Base-by-base conservation (phyloP, 2,329 filamentous ascomycete genomes). In the Phaeomoniella chlamydospora region DNA sequence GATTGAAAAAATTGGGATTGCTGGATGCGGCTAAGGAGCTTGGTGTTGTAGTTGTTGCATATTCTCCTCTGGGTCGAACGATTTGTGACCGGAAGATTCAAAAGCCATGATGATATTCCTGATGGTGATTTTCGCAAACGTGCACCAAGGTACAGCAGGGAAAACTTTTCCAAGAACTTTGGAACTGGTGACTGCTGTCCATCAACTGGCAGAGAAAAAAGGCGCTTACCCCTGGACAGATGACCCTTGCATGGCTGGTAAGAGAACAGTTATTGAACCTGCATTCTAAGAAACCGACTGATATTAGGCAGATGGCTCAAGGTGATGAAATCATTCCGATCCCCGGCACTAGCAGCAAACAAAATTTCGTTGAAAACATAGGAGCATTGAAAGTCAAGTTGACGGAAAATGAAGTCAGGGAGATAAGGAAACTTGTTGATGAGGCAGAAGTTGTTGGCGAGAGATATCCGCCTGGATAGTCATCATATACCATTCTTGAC, bases 121-220 rank as follows among this genome's bases (percentile, higher is more conserved):
- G 41, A 42, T 4, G 53, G 48, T 3, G 70, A 76, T 47, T 58
- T 64, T 45, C 64, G 72, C 3, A 38, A 46, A 15, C 40, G 42
- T 9, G 32, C 67, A 6, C 69, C 70, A 2, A 59, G 70, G 10
- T 72, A 70, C 49, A 52, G 43, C 3, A 54, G 58, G 11, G 68
- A 67, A 34, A 72, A 76, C 43, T 66, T 74, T 44, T 53, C 51
- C 6, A 68, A 70, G n/a, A 51, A 78, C 78, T 42, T 39, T 74
- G 9, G 55, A 59, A 41, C 49, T 77, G 2, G 65, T 74, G 3
- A 63, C 68, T 22, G 50, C 53, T n/a, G 18, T 45, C 29, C 35
- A 40, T 13, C 31, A 19, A 10, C n/a, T 47, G 17, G 41, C 43
- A 12, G 32, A 39, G 12, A 41, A 42, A 32, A 44, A 47, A 26